Conservation (phyloP, 108 stramenopile genomes). For the Phaeodactylum tricornutum region DNA sequence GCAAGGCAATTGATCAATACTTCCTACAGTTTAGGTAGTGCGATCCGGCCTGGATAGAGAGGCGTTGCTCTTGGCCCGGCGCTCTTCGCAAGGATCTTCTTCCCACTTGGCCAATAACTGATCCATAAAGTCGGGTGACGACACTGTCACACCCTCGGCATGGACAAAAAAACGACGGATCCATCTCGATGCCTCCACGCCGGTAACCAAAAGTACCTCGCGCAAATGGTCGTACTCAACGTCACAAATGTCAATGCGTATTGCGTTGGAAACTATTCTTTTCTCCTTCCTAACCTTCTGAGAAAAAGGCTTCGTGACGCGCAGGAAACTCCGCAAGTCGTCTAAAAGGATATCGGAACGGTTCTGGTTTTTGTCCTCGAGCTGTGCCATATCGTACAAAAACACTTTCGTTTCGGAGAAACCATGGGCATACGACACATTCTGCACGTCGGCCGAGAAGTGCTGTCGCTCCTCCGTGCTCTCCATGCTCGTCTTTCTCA, state of each 20-base stretch:
- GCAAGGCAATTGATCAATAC: too few species aligned
- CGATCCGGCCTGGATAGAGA: too few species aligned
- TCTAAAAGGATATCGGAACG: conserved; percentile 2
- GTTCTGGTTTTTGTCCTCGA: conserved; percentile 5
- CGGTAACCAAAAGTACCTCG: conserved; percentile 21
- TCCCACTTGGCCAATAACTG: not conserved
- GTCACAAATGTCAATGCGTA: conserved; percentile 26
- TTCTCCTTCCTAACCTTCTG: not conserved
- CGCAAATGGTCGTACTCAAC: conserved; percentile 14
- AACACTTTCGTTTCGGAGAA: conserved; percentile 7
- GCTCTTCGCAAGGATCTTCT: conserved; percentile 2
- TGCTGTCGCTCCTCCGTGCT: conserved; percentile 1
- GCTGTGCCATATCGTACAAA: conserved; percentile 12
- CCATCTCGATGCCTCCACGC: conserved; percentile 20
- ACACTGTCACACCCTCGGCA: conserved; percentile 19
- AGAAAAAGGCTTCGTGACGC: conserved; percentile 1
- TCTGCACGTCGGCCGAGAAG: not conserved
- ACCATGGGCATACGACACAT: not conserved
- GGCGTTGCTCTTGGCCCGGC: too few species aligned
- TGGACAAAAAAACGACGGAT: conserved; percentile 28
- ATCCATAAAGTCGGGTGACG: conserved; percentile 3
- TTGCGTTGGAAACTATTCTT: not conserved
- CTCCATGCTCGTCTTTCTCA: conserved; percentile 17
- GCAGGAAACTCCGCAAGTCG: conserved; percentile 16
- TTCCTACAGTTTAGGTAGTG: too few species aligned